These are phyloP conservation scores for Mimosa bimucronata DNA, from an alignment of 306 rosid genomes.

Conservation along the genomic window DNA sequence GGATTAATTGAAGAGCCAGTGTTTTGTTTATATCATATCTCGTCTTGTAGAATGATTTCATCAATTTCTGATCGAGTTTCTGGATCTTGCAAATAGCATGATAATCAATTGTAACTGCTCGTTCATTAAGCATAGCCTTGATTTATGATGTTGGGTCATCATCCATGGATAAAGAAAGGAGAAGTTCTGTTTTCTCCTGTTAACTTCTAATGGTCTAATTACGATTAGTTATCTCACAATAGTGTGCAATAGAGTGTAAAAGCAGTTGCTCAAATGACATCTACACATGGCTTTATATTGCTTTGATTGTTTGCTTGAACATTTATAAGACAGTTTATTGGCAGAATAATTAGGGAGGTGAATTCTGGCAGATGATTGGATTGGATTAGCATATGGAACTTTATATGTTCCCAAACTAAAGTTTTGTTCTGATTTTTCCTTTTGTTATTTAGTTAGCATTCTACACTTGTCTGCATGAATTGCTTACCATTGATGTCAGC, in stretches of 20 bases:
- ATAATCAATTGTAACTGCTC: constrained; percentile 24
- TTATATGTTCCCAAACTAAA: neutral
- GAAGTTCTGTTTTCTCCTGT: neutral
- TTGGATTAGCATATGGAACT: neutral
- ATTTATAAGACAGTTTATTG: neutral
- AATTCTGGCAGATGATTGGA: neutral
- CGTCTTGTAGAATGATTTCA: neutral
- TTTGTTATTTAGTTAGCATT: neutral
- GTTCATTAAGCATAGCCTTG: constrained; percentile 25
- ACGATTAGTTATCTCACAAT: neutral
- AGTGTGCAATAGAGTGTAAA: neutral
- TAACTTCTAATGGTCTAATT: neutral
- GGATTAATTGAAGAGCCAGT: constrained; percentile 2
- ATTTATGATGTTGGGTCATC: constrained; percentile 9
- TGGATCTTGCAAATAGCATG: constrained; percentile 16
- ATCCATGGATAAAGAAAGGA: constrained; percentile 21
- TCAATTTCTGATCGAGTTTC: constrained; percentile 23
- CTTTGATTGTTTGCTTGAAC: neutral
- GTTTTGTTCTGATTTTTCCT: constrained; percentile 23
- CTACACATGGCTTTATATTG: neutral
- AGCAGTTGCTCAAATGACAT: neutral
- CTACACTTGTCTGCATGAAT: constrained; percentile 17
- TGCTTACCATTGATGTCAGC: constrained; percentile 29
- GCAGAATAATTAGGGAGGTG: neutral
- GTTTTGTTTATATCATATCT: constrained; percentile 11